Base-by-base conservation (phyloP, 78 protist species). In the Paulinella micropora region DNA sequence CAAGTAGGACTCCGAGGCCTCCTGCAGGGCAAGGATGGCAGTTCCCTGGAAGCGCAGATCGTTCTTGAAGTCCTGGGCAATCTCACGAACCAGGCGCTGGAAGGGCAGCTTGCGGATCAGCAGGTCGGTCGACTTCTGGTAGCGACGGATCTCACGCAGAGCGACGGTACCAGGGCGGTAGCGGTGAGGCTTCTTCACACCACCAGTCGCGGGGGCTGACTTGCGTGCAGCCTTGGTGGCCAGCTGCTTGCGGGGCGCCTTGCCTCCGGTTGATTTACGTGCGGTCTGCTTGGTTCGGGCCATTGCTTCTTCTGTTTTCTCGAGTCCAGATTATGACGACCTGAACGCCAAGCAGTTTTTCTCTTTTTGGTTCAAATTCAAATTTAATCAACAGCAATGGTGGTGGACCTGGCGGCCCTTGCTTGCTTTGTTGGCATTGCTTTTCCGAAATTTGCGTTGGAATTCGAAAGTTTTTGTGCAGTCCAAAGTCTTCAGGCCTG, bases 11-110 rank as follows among this genome's bases (percentile, higher is more conserved):
- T 97, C 98, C 3, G 97, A 89, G 67, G 97, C 97, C 86, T 95
- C 97, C 88, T 96, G 98, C 36, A 96, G 94, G 3, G 98, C 98
- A 69, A 77, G 90, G 73, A 96, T 83, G 73, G 98, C 98, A 34
- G 93, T 87, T 28, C 94, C 79, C 92, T 93, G 97, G 94, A 94
- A 96, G 41, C 97, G 94, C 36, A 95, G 69, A 39, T 95, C 96
- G 35, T 94, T 92, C 86, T 95, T 94, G 96, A 90, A 94, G 81
- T 93, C 84, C 92, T 84, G 90, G 29, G 91, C 91, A 3, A 91
- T 88, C 89, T 91, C 93, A n/a, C 93, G 88, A 26, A 91, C 93
- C 4, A 91, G 84, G 3, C 93, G 90, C 87, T 89, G 90, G 87
- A 91, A 91, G 15, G 93, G 93, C n/a, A 92, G 90, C 90, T 92